Evolutionary conservation across 148 eudicot genomes (phyloP).

Genomic region (Rhododendron kiyosumense): DNA sequence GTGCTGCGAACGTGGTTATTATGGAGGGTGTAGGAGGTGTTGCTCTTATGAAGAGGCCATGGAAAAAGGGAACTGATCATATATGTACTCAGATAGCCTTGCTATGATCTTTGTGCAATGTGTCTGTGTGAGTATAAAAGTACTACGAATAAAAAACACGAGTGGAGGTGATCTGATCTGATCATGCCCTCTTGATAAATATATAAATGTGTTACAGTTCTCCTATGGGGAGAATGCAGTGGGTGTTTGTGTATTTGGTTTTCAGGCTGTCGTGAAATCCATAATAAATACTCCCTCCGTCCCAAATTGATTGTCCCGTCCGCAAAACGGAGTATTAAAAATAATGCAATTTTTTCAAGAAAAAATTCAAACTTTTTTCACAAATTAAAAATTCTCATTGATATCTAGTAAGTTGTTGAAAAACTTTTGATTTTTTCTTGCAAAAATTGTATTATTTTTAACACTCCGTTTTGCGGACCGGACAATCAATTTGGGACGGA

Average conservation of each 20-base stretch:
- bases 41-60: background rate
- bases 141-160: background rate
- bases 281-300: no score
- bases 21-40: background rate
- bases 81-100: background rate
- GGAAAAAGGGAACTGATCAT: background rate
- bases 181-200: background rate
- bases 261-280: no score
- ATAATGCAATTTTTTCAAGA: no score
- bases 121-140: background rate
- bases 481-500: no score
- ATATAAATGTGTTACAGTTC: background rate
- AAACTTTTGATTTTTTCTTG: no score
- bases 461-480: no score
- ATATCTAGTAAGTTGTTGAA: no score
- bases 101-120: background rate
- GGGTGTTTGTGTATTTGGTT: background rate
- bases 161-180: background rate
- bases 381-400: no score
- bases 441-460: no score
- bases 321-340: no score
- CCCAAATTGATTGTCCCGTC: no score
- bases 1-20: background rate
- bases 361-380: no score
- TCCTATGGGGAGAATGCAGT: background rate